Percentiles rank a stretch among this genome's conserved stretches.
Evolutionary conservation across 192 early-diverging fungal species (phyloP).

Genomic region (Rhizoclosmatium sp.): DNA sequence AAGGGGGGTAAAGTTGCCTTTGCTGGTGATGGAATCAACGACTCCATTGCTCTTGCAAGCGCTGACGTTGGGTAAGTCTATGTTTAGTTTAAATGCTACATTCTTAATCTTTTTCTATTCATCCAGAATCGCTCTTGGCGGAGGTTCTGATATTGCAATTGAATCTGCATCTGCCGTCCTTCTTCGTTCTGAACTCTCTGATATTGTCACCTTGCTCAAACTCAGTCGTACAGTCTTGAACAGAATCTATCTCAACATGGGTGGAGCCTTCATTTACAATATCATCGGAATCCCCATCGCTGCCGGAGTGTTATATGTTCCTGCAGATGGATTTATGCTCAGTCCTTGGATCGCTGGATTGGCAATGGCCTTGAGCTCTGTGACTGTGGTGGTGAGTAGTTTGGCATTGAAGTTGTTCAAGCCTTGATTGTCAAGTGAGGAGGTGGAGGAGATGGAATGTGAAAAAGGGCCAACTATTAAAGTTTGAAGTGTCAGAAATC

Average conservation of each 20-base stretch:
- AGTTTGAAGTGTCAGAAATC: too few relatives aligned
- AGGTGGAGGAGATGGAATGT: too few relatives aligned
- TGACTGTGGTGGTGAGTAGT: slow-evolving; percentile 85
- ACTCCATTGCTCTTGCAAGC: slow-evolving; percentile 88
- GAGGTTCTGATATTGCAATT: slow-evolving; percentile 89
- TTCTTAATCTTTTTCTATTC: background rate
- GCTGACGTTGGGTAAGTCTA: slow-evolving; percentile 78
- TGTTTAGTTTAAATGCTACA: background rate
- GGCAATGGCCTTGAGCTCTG: slow-evolving; percentile 87
- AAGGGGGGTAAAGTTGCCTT: slow-evolving; percentile 73
- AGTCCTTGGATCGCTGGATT: slow-evolving; percentile 85
- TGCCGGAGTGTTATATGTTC: slow-evolving; percentile 75
- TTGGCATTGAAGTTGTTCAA: slow-evolving; percentile 58
- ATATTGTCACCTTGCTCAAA: slow-evolving; percentile 80
- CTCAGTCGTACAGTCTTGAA: slow-evolving; percentile 78
- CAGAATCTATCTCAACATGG: slow-evolving; percentile 86
- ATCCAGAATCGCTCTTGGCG: slow-evolving; percentile 79
- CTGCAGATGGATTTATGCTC: slow-evolving; percentile 51
- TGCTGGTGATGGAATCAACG: slow-evolving; percentile 97
- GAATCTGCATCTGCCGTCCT: slow-evolving; percentile 88
- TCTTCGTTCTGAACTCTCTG: slow-evolving; percentile 77
- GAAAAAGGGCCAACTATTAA: too few relatives aligned
- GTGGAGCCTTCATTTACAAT: slow-evolving; percentile 92
- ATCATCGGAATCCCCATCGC: slow-evolving; percentile 88
- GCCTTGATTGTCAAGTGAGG: background rate